phyloP scores from a whole-genome alignment of 495 filamentous ascomycete genomes.

The Darksidea phi region DNA sequence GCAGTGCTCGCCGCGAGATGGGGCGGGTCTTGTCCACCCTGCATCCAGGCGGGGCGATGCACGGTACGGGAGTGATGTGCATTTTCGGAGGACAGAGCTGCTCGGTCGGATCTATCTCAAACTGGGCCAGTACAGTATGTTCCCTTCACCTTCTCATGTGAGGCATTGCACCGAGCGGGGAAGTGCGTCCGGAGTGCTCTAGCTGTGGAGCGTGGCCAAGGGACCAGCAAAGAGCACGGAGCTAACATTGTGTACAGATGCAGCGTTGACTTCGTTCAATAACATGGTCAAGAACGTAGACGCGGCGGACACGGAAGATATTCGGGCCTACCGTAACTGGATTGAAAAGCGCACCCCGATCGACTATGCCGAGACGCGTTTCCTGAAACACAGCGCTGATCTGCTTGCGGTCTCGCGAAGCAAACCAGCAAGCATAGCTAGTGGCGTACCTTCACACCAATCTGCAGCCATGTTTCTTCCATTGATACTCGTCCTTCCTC shows the following conservation, averaged over 20 bases:
- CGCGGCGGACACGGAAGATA: conserved; percentile 55
- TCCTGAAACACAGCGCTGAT: conserved; percentile 65
- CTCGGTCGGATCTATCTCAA: conserved; percentile 72
- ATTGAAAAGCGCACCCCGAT: conserved; percentile 62
- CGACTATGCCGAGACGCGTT: conserved; percentile 63
- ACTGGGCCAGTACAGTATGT: conserved; percentile 79
- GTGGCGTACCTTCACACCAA: conserved; percentile 26
- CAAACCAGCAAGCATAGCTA: conserved; percentile 24
- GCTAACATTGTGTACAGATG: conserved; percentile 52
- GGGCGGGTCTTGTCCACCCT: conserved; percentile 56
- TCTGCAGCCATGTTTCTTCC: conserved; percentile 28
- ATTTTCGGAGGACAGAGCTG: conserved; percentile 69
- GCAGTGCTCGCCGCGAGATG: conserved; percentile 46
- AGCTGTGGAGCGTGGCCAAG: background rate
- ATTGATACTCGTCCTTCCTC: conserved; percentile 30
- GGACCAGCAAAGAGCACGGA: background rate
- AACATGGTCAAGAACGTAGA: conserved; percentile 57
- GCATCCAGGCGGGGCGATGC: conserved; percentile 67
- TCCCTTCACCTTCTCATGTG: background rate
- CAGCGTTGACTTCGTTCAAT: conserved; percentile 64
- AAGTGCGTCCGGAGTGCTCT: too few relatives aligned
- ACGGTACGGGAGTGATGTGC: conserved; percentile 65
- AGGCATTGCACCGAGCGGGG: too few relatives aligned
- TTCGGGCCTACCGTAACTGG: conserved; percentile 65
- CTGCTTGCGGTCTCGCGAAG: conserved; percentile 44